phyloP scores from a whole-genome alignment of 106 monocot species.

The Dendrobium nobile region DNA sequence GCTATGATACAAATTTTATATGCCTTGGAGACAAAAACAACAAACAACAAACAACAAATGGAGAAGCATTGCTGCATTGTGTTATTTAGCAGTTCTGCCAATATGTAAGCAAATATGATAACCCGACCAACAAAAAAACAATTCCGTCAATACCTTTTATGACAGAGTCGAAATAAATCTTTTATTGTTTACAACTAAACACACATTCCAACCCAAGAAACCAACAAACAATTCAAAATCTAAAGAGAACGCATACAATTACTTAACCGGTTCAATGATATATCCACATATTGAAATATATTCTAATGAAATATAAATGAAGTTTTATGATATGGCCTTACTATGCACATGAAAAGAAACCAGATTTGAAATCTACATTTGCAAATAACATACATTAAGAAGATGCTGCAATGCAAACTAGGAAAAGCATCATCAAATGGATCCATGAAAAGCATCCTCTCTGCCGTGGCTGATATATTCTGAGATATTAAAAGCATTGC shows the following conservation, averaged over 20 bases:
- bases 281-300: not conserved
- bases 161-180: not conserved
- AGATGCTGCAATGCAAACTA: conserved; percentile 66
- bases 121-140: not conserved
- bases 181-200: not conserved
- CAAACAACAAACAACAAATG: no score
- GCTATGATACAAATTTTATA: no score
- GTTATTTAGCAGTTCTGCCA: no score
- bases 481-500: conserved; percentile 64
- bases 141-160: not conserved
- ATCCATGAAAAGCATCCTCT: conserved; percentile 69
- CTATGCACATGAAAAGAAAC: not conserved
- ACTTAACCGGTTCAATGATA: not conserved
- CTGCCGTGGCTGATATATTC: conserved; percentile 58
- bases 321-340: not conserved
- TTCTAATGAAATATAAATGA: not conserved
- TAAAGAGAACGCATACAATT: not conserved
- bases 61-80: no score
- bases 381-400: conserved; percentile 59
- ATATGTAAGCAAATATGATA: not conserved
- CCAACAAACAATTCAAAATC: not conserved
- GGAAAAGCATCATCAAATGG: conserved; percentile 85
- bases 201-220: not conserved
- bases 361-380: not conserved
- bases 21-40: no score